Evolutionary conservation across 805 yeast genomes (phyloP).

Genomic region (Ogataea corticis): DNA sequence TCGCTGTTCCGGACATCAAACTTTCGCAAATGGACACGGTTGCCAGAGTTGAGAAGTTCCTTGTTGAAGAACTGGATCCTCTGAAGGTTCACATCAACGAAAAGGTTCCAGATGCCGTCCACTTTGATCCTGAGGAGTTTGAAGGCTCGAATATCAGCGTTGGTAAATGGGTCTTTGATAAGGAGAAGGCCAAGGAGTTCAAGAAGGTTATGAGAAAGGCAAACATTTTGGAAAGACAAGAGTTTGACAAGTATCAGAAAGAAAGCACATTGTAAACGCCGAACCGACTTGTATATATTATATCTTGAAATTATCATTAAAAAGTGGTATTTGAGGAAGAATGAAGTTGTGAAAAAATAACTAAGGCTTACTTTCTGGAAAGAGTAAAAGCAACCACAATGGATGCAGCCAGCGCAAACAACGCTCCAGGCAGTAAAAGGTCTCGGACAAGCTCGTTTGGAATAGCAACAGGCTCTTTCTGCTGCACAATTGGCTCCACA

Average conservation of each 20-base stretch:
- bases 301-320: conserved; percentile 1
- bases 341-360: not conserved
- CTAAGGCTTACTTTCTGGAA: conserved; percentile 39
- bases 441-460: conserved; percentile 48
- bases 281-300: conserved; percentile 10
- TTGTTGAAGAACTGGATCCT: conserved; percentile 39
- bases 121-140: conserved; percentile 55
- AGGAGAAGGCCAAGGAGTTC: conserved; percentile 45
- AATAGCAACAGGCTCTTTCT: conserved; percentile 1
- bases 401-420: conserved; percentile 60
- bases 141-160: conserved; percentile 57
- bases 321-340: not conserved
- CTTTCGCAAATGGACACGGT: conserved; percentile 44
- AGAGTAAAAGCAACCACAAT: conserved; percentile 55
- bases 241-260: conserved; percentile 18
- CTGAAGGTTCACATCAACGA: conserved; percentile 49
- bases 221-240: conserved; percentile 26
- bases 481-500: conserved; percentile 17
- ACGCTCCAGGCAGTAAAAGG: conserved; percentile 61
- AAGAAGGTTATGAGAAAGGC: conserved; percentile 44
- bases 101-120: conserved; percentile 70
- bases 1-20: conserved; percentile 53
- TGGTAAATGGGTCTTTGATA: conserved; percentile 49
- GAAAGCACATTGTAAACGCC: conserved; percentile 6
- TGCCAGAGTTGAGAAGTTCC: conserved; percentile 39